phyloP scores from a whole-genome alignment of 2,329 filamentous ascomycete genomes.

The Aspergillus ustus region DNA sequence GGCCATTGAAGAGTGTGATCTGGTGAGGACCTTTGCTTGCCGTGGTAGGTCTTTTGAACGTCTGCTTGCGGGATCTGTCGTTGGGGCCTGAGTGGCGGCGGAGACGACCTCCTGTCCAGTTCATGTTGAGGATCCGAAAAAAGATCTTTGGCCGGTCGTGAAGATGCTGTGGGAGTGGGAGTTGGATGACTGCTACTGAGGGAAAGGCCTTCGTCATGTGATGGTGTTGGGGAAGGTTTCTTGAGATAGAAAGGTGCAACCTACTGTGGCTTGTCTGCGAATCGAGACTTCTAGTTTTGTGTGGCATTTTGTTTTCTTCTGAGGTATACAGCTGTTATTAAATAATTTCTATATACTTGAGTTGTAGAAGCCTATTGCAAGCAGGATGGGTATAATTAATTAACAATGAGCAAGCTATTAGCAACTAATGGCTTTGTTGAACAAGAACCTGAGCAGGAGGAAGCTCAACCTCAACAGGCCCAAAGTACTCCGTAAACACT shows the following conservation, averaged over 20 bases:
- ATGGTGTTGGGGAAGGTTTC: not conserved
- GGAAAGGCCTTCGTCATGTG: not conserved
- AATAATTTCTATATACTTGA: not conserved
- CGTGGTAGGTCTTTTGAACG: slow-evolving; percentile 38
- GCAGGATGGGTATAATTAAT: not conserved
- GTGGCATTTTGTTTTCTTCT: not conserved
- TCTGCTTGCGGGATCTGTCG: slow-evolving; percentile 37
- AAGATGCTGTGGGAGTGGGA: not conserved
- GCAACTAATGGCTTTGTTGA: not conserved
- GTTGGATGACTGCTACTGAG: not conserved
- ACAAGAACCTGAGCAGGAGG: slow-evolving; percentile 1
- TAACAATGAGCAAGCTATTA: not conserved
- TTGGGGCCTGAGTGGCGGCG: slow-evolving; percentile 44
- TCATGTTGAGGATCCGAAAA: slow-evolving; percentile 37
- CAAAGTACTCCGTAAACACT: slow-evolving; percentile 62
- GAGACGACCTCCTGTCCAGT: slow-evolving; percentile 51
- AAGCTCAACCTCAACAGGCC: slow-evolving; percentile 31
- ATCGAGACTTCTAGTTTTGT: not conserved
- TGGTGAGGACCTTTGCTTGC: slow-evolving; percentile 21
- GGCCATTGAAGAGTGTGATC: slow-evolving; percentile 19
- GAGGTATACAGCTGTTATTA: not conserved
- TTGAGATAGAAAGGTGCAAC: not conserved
- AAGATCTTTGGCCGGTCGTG: not conserved
- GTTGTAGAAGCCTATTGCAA: not conserved
- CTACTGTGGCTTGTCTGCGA: no score